phyloP scores from a whole-genome alignment of 176 grass and related monocot genomes.

The Cymbopogon citratus region DNA sequence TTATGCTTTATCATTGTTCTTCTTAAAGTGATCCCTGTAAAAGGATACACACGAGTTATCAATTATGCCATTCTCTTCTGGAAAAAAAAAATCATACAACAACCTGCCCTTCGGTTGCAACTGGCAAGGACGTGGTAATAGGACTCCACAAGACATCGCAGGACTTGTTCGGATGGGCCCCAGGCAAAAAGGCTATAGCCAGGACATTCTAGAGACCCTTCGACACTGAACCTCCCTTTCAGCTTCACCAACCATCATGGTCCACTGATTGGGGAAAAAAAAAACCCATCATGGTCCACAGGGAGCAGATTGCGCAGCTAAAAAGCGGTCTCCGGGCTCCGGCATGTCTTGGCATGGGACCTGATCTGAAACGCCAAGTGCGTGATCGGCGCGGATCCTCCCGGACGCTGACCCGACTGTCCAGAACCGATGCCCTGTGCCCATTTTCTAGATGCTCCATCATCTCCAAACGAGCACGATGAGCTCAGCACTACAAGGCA shows the following conservation, averaged over 20 bases:
- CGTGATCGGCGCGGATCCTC: constrained; percentile 16
- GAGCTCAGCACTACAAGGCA: background rate
- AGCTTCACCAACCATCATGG: constrained; percentile 6
- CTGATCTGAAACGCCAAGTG: background rate
- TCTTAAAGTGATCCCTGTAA: background rate
- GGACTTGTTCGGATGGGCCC: background rate
- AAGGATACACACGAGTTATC: background rate
- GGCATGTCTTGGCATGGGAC: background rate
- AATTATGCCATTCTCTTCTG: background rate
- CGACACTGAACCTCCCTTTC: background rate
- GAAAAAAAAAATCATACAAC: too few relatives aligned
- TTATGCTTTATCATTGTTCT: background rate
- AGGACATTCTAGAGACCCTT: background rate
- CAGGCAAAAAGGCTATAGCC: too few relatives aligned
- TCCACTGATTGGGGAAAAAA: too few relatives aligned
- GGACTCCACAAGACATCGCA: background rate
- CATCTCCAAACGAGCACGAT: background rate
- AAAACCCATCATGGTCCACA: constrained; percentile 6
- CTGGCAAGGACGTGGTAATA: background rate
- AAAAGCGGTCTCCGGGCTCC: background rate
- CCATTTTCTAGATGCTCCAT: background rate
- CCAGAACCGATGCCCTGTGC: background rate
- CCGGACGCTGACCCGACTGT: constrained; percentile 10
- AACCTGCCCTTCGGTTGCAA: background rate
- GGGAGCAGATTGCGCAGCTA: background rate